Percentiles rank a stretch among this genome's conserved stretches.
Evolutionary conservation across 2,329 filamentous ascomycete genomes (phyloP).

Genomic region (Alternaria alternata): DNA sequence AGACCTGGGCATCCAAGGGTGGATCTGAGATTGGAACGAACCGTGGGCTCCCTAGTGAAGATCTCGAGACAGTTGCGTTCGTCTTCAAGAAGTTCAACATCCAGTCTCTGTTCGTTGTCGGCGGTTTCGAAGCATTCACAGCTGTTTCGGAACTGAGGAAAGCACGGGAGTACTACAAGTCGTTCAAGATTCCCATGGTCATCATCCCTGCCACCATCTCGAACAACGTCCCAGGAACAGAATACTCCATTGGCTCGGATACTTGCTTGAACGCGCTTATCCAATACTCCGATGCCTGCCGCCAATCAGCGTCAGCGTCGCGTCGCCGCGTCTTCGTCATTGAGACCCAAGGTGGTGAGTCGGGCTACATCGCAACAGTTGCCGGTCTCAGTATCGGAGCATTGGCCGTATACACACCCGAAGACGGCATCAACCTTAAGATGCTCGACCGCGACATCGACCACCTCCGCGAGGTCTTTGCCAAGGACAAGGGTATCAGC

Average conservation of each 20-base stretch:
- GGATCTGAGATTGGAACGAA: slow-evolving; percentile 99
- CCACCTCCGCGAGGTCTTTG: slow-evolving; percentile 85
- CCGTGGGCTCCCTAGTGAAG: slow-evolving; percentile 87
- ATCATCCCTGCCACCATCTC: slow-evolving; percentile 96
- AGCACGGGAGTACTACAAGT: slow-evolving; percentile 78
- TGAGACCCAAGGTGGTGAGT: slow-evolving; percentile 94
- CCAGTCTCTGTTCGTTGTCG: slow-evolving; percentile 89
- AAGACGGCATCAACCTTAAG: slow-evolving; percentile 92
- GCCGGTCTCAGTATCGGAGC: slow-evolving; percentile 92
- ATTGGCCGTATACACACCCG: slow-evolving; percentile 92
- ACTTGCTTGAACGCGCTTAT: slow-evolving; percentile 96
- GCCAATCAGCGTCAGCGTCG: slow-evolving; percentile 93
- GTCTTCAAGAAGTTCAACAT: slow-evolving; percentile 88
- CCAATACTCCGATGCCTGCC: slow-evolving; percentile 95
- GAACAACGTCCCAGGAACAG: slow-evolving; percentile 97
- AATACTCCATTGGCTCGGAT: slow-evolving; percentile 96
- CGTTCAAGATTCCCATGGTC: slow-evolving; percentile 89
- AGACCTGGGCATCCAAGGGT: slow-evolving; percentile 94
- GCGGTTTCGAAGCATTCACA: slow-evolving; percentile 96
- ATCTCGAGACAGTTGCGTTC: slow-evolving; percentile 81
- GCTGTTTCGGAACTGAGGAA: slow-evolving; percentile 86
- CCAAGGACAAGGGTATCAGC: slow-evolving; percentile 83
- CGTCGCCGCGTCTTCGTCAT: slow-evolving; percentile 95
- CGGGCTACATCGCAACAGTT: slow-evolving; percentile 90
- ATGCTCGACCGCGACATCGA: slow-evolving; percentile 92